Evolutionary conservation across 1,284 basidiomycete species (phyloP), one percentile per base, ranked within the genome.

Genomic region (Moniliophthora roreri): DNA sequence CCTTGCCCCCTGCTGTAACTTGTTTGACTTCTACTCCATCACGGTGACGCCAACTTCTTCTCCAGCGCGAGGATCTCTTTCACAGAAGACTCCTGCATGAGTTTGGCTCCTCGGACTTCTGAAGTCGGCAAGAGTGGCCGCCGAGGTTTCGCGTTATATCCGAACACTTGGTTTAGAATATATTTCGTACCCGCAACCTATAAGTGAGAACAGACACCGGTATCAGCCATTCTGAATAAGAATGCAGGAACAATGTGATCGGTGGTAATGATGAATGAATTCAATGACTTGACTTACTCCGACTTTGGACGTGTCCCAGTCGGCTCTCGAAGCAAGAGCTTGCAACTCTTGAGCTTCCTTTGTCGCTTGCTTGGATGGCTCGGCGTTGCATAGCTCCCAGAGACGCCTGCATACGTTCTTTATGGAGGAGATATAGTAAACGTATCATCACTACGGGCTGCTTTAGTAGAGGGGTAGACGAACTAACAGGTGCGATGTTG

Each of bases 321-420:
- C 56, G 21, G 56, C 56, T 23, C 23, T 20, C n/a, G 56, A 55
- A 8, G 55, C 53, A 20, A 58, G 56, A 13, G 44, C 53, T 39
- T 58, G 56, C 10, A 58, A 50, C n/a, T 42, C 53, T 32, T 47
- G 48, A 13, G 56, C 53, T 50, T 52, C 53, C 26, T 50, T 52
- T 35, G 50, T 50, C 18, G 13, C 45, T 21, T 28, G 34, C 34
- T 37, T 45, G 11, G 51, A 38, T 48, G 42, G 49, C 10, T 51
- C 49, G n/a, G 45, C 39, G 28, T 48, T 38, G 16, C 52, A 48
- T 13, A 50, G 48, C 16, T 54, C 34, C 53, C 53, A 54, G 13
- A 55, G 38, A 20, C 42, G 45, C 8, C 24, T 18, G 38, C 50
- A 52, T 2, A 48, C 51, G 16, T 11, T 13, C 47, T 52, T 37